Evolutionary conservation across 129 eudicot genomes (phyloP).

Genomic region (Artemisia annua): DNA sequence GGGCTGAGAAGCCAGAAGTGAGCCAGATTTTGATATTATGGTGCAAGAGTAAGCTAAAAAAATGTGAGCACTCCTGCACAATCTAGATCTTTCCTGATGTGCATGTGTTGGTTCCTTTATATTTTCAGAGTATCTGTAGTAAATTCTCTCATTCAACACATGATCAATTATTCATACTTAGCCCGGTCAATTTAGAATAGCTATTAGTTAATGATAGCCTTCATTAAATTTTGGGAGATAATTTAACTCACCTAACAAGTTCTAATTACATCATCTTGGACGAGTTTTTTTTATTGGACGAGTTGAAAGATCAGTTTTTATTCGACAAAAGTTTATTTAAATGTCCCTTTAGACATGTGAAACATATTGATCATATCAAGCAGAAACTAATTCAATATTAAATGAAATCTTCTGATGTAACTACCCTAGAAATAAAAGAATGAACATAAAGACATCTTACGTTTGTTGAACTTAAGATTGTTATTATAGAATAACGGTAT

Average conservation of each 20-base stretch:
- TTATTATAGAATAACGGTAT: slow-evolving; percentile 4
- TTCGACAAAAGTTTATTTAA: background rate
- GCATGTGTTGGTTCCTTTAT: too few species aligned
- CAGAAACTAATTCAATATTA: slow-evolving; percentile 2
- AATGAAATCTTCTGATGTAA: background rate
- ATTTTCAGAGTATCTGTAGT: too few species aligned
- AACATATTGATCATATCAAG: slow-evolving; percentile 6
- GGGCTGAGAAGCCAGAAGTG: too few species aligned
- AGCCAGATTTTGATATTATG: too few species aligned
- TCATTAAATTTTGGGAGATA: background rate
- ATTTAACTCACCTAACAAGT: background rate
- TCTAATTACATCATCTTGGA: too few species aligned
- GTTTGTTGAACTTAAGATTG: background rate
- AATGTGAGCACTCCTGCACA: too few species aligned
- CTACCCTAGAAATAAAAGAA: background rate
- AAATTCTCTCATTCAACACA: too few species aligned
- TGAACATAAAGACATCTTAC: background rate
- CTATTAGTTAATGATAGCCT: background rate
- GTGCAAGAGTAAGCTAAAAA: too few species aligned
- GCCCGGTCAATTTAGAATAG: background rate
- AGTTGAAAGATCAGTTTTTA: too few species aligned
- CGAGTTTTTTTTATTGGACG: too few species aligned
- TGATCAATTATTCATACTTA: too few species aligned
- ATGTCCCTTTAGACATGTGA: background rate
- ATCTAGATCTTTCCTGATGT: too few species aligned